Evolutionary conservation across 2,329 filamentous ascomycete genomes (phyloP).

Genomic region (Parascedosporium putredinis): DNA sequence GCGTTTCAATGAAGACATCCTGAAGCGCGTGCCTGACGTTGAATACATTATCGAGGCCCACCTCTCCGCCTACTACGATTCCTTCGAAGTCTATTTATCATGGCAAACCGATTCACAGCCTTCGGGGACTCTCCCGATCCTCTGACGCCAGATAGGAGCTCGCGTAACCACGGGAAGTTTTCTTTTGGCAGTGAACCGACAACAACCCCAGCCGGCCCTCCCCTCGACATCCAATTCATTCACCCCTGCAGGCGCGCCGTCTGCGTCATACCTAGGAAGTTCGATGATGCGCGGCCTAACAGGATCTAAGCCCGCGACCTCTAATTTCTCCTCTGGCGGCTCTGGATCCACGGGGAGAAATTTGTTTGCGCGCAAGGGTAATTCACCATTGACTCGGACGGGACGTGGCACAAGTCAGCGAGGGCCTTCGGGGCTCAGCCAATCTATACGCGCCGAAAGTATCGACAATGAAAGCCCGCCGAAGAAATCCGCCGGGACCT

Average conservation of each 20-base stretch:
- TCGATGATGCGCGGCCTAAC: conserved; percentile 37
- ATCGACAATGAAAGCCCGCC: conserved; percentile 8
- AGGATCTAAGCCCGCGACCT: conserved; percentile 24
- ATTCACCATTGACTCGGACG: conserved; percentile 37
- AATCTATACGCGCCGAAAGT: conserved; percentile 21
- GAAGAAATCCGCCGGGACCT: conserved; percentile 15
- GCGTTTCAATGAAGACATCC: no score
- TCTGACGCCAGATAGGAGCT: conserved; percentile 33
- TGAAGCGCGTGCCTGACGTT: background rate
- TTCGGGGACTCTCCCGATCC: conserved; percentile 33
- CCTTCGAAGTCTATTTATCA: conserved; percentile 13
- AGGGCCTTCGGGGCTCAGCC: conserved; percentile 42
- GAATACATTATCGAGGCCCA: background rate
- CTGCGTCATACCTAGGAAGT: conserved; percentile 43
- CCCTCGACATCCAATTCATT: conserved; percentile 43
- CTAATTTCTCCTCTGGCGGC: conserved; percentile 23
- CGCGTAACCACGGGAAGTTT: conserved; percentile 15
- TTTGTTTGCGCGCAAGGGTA: conserved; percentile 26
- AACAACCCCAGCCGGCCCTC: conserved; percentile 42
- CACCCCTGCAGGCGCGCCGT: conserved; percentile 45
- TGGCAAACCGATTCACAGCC: conserved; percentile 31
- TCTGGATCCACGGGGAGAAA: conserved; percentile 22
- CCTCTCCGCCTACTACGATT: background rate
- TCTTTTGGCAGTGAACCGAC: conserved; percentile 35
- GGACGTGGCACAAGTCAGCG: conserved; percentile 27